Conservation (phyloP, 768 basidiomycete species). For the Kondoa malvinella region DNA sequence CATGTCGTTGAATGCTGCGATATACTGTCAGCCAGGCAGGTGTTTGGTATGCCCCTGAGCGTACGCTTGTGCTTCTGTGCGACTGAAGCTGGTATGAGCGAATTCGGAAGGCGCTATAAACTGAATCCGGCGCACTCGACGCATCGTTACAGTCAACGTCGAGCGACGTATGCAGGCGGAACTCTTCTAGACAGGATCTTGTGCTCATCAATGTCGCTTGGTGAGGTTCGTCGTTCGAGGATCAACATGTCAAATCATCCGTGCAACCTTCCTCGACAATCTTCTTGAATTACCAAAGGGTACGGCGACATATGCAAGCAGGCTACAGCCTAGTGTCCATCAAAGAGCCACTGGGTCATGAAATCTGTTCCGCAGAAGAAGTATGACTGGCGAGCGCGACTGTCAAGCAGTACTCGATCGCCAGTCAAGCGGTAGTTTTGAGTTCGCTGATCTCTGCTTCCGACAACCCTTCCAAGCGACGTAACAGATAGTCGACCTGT, state of each 20-base stretch:
- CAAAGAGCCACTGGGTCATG: too few species aligned
- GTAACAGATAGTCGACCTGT: slow-evolving; percentile 89
- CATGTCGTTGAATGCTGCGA: slow-evolving; percentile 21
- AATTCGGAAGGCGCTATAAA: neutral
- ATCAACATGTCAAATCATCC: neutral
- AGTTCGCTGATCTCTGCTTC: slow-evolving; percentile 60
- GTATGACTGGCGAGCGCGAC: too few species aligned
- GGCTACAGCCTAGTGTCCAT: too few species aligned
- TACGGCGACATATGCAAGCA: neutral
- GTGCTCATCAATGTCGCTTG: too few species aligned
- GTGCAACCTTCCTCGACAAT: neutral
- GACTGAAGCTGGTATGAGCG: neutral
- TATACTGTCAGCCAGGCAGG: slow-evolving; percentile 3
- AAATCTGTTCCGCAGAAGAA: too few species aligned
- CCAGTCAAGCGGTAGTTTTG: slow-evolving; percentile 16
- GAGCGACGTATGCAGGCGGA: slow-evolving; percentile 21
- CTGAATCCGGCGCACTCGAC: slow-evolving; percentile 2
- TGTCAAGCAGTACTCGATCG: neutral
- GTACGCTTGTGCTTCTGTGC: neutral
- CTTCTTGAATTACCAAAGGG: neutral
- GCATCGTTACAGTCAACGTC: slow-evolving; percentile 26
- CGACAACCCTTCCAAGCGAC: slow-evolving; percentile 67
- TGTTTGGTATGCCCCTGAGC: neutral
- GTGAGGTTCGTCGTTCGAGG: neutral
- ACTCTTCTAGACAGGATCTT: slow-evolving; percentile 21